Base-by-base conservation (phyloP, 768 basidiomycete species). In the Boletus rubescentipes region DNA sequence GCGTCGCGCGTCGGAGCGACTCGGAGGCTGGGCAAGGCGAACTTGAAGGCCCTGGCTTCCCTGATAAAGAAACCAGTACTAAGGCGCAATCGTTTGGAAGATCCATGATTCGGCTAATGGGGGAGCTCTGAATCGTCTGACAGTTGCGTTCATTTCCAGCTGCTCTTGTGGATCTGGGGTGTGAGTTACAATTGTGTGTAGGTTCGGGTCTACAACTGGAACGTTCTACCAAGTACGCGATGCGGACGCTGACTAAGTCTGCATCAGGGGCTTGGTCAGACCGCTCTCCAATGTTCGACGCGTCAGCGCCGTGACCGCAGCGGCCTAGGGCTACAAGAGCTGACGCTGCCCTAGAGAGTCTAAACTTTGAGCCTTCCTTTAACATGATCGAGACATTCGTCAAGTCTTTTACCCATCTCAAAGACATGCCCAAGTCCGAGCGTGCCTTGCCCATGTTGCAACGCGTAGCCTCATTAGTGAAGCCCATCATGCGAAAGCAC, bases 401-500 rank as follows among this genome's bases (percentile, higher is more conserved):
- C 55, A 75, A 81, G 61, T 80, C 86, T 0, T 86, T 87, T 58
- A 85, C 84, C 18, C 85, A 90, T 67, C 78, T 93, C 57, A 87
- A 83, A 56, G 80, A 79, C 53, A 79, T 77, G 63, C 86, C 86
- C 36, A 80, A 82, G 61, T 79, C 84, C 40, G 81, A 88, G 57
- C 78, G 81, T 36, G 91, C 92, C 16, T 75, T 91, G 39, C 67
- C 75, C 15, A 75, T 89, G 66, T 77, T 94, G 35, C 80, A 87
- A 60, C 79, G 79, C 57, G 77, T 91, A 30, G 86, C 87, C 1
- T 85, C 86, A 2, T 77, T 91, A 45, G 92, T 96, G 46, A 95
- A 94, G 69, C 95, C 95, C 8, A 93, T 98, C 59, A 97, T 97
- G 94, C 77, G 85, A 53, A 91, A 86, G 60, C 87, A 87, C 61